Percentiles rank a stretch among this genome's conserved stretches.
These are phyloP conservation scores for Pyronema omphalodes DNA, from an alignment of 495 filamentous ascomycete species.

Conservation along the genomic window DNA sequence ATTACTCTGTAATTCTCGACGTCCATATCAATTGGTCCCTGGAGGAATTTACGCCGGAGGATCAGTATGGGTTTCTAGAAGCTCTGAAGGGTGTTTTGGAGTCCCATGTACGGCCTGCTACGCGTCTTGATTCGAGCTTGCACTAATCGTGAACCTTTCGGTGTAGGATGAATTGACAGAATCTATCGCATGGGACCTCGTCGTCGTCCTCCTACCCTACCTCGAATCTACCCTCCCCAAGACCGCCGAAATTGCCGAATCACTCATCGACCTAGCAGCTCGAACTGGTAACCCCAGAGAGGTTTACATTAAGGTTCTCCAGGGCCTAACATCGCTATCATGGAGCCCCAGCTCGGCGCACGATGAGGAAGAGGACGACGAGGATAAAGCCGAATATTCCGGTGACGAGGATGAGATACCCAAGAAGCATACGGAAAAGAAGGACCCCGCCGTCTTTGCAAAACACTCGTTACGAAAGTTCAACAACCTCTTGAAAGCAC, in stretches of 20 bases:
- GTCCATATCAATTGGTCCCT: constrained; percentile 22
- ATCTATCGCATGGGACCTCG: constrained; percentile 92
- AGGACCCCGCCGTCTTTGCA: constrained; percentile 14
- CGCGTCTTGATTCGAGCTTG: not conserved
- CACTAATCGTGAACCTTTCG: not conserved
- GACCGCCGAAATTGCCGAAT: constrained; percentile 28
- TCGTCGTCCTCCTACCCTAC: constrained; percentile 66
- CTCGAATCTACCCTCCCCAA: constrained; percentile 38
- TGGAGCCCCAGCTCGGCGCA: constrained; percentile 25
- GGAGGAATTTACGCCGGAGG: constrained; percentile 18
- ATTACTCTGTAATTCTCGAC: constrained; percentile 24
- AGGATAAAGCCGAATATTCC: constrained; percentile 18
- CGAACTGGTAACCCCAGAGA: constrained; percentile 80
- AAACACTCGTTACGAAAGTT: constrained; percentile 35
- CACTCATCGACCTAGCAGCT: constrained; percentile 33
- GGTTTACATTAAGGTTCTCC: constrained; percentile 75
- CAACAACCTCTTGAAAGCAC: constrained; percentile 57
- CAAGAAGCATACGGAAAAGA: constrained; percentile 11
- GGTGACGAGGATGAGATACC: constrained; percentile 19
- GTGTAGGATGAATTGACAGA: constrained; percentile 42
- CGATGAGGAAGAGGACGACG: constrained; percentile 35
- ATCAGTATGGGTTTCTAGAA: constrained; percentile 18
- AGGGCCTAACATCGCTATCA: constrained; percentile 43
- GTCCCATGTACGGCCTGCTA: constrained; percentile 13
- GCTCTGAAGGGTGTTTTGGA: constrained; percentile 13